A percentile compares a stretch with the other conserved stretches of the same genome.
Conservation (phyloP, 768 basidiomycete species). For the Leccinum subgranulosum region DNA sequence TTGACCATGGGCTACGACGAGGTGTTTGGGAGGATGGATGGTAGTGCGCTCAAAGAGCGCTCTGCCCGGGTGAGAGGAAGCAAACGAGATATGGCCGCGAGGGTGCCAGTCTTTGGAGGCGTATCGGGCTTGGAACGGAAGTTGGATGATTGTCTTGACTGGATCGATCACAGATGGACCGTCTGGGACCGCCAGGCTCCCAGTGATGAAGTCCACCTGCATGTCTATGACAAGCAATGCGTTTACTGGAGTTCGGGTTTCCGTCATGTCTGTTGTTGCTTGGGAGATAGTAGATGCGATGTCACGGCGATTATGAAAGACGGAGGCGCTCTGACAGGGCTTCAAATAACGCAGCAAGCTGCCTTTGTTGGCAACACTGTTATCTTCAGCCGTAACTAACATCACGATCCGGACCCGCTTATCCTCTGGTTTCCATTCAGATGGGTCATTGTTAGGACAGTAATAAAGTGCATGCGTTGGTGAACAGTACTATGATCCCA, state of each 20-base stretch:
- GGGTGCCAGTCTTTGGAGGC: conserved; percentile 63
- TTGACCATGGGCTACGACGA: conserved; percentile 29
- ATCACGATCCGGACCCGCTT: not conserved
- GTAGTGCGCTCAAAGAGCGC: conserved; percentile 40
- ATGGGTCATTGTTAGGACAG: not conserved
- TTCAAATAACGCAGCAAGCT: not conserved
- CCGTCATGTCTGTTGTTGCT: conserved; percentile 17
- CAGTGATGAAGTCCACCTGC: conserved; percentile 81
- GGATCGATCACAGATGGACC: conserved; percentile 55
- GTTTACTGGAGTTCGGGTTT: conserved; percentile 9
- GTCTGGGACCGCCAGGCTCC: conserved; percentile 66
- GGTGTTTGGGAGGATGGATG: conserved; percentile 32
- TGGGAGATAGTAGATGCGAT: not conserved
- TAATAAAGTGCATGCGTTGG: not conserved
- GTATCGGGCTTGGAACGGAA: conserved; percentile 50
- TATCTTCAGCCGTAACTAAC: not conserved
- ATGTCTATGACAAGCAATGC: conserved; percentile 75
- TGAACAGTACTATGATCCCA: not conserved
- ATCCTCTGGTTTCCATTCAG: not conserved
- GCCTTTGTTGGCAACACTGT: not conserved
- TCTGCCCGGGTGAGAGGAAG: conserved; percentile 42
- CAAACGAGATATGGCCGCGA: conserved; percentile 68
- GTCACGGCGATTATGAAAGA: no score
- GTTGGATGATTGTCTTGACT: conserved; percentile 55
- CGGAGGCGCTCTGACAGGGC: not conserved